phyloP scores from a whole-genome alignment of 148 eudicot genomes.

The Camellia granthamiana region DNA sequence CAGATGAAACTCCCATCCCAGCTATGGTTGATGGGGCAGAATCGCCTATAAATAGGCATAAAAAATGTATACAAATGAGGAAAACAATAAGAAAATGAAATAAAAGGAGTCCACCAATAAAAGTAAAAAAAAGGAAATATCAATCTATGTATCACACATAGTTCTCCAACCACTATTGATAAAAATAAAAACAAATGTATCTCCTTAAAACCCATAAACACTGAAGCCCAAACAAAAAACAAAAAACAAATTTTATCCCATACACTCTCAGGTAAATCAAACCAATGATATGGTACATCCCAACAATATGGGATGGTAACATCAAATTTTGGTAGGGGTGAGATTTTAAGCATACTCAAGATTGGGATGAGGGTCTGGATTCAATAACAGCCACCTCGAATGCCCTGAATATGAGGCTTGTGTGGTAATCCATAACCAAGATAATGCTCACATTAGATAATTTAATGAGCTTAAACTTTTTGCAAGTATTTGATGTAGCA shows the following conservation, averaged over 20 bases:
- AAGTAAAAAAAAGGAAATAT: too few species aligned
- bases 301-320: not conserved
- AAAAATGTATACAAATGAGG: too few species aligned
- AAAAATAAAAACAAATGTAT: too few species aligned
- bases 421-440: not conserved
- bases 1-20: not conserved
- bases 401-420: not conserved
- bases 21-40: not conserved
- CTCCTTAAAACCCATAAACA: too few species aligned
- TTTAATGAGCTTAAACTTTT: not conserved
- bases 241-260: too few species aligned
- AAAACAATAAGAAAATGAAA: too few species aligned
- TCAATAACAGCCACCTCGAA: not conserved
- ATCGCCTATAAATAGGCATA: not conserved
- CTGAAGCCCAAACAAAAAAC: too few species aligned
- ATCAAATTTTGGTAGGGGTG: not conserved
- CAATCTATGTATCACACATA: too few species aligned
- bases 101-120: too few species aligned
- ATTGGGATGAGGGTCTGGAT: not conserved
- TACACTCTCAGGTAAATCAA: too few species aligned
- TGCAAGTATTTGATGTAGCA: not conserved
- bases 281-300: not conserved
- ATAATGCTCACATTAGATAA: not conserved
- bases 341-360: not conserved
- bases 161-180: too few species aligned